A percentile compares a stretch with the other conserved stretches of the same genome.
phyloP scores from a whole-genome alignment of 768 basidiomycete genomes.

The Phanerochaete sordida region DNA sequence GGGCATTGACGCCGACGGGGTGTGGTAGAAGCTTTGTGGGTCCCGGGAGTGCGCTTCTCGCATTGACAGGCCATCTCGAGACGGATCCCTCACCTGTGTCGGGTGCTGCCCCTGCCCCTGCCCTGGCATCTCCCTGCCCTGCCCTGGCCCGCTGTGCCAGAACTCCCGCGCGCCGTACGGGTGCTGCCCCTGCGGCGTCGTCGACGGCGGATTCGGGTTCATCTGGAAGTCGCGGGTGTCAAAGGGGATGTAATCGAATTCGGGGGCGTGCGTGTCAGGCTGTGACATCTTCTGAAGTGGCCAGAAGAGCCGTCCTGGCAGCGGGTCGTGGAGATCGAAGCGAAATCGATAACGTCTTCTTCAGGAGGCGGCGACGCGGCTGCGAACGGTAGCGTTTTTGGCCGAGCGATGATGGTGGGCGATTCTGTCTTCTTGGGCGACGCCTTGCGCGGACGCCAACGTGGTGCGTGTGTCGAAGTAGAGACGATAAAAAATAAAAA shows the following conservation, averaged over 20 bases:
- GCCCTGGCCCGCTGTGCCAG: not conserved
- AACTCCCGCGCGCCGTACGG: conserved; percentile 16
- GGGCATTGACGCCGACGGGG: conserved; percentile 17
- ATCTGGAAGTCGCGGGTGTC: conserved; percentile 17
- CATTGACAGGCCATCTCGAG: conserved; percentile 1
- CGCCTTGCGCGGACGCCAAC: not conserved
- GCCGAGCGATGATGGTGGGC: not conserved
- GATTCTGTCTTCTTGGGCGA: not conserved
- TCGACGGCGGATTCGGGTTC: not conserved
- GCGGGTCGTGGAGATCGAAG: conserved; percentile 16
- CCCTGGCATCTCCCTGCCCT: conserved; percentile 7
- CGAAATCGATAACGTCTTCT: conserved; percentile 14
- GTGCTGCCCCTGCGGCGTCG: not conserved
- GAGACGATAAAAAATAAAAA: conserved; percentile 19
- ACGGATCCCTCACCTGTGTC: not conserved
- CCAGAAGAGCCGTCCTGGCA: conserved; percentile 9
- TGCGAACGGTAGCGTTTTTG: conserved; percentile 5
- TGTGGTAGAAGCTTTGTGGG: conserved; percentile 15
- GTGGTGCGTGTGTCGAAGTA: conserved; percentile 6
- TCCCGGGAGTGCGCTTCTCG: conserved; percentile 2
- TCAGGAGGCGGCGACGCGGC: conserved; percentile 7
- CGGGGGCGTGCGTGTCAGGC: conserved; percentile 20
- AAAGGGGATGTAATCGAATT: conserved; percentile 20
- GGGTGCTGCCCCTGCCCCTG: conserved; percentile 9
- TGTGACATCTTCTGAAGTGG: conserved; percentile 22